phyloP scores from a whole-genome alignment of 148 eudicot species.

The Rhododendron ferrugineum region DNA sequence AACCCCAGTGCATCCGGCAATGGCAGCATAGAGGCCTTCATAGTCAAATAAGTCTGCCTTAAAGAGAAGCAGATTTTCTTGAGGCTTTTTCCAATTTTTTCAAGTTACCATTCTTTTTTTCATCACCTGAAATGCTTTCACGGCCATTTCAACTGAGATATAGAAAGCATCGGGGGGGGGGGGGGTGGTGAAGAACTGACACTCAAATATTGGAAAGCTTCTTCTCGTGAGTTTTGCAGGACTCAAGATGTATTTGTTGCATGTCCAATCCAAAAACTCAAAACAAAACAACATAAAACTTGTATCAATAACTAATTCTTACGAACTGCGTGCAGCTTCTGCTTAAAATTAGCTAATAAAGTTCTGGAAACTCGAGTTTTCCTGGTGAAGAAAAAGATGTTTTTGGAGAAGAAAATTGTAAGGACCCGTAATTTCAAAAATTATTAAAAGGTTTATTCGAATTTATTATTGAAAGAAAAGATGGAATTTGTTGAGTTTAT shows the following conservation, averaged over 20 bases:
- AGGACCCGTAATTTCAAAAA: no score
- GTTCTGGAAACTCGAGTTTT: not conserved
- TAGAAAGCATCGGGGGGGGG: no score
- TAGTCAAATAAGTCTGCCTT: constrained; percentile 4
- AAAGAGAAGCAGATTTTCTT: constrained; percentile 5
- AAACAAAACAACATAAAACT: not conserved
- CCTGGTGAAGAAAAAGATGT: not conserved
- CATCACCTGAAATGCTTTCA: not conserved
- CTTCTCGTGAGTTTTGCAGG: not conserved
- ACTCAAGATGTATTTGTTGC: not conserved
- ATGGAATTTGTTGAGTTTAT: no score
- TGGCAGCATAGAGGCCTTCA: constrained; percentile 4
- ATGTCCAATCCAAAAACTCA: not conserved
- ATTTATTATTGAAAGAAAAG: no score
- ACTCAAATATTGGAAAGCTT: not conserved
- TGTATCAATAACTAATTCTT: not conserved
- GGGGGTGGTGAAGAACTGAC: not conserved
- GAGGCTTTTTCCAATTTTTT: constrained; percentile 7
- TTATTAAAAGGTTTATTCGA: no score
- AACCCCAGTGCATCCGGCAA: not conserved
- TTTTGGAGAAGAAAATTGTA: not conserved
- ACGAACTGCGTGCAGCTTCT: not conserved
- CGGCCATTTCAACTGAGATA: no score
- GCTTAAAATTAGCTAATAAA: not conserved
- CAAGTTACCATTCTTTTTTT: constrained; percentile 9